Base-by-base conservation (phyloP, 2,329 filamentous ascomycete species). In the Monilinia vaccinii-corymbosi region DNA sequence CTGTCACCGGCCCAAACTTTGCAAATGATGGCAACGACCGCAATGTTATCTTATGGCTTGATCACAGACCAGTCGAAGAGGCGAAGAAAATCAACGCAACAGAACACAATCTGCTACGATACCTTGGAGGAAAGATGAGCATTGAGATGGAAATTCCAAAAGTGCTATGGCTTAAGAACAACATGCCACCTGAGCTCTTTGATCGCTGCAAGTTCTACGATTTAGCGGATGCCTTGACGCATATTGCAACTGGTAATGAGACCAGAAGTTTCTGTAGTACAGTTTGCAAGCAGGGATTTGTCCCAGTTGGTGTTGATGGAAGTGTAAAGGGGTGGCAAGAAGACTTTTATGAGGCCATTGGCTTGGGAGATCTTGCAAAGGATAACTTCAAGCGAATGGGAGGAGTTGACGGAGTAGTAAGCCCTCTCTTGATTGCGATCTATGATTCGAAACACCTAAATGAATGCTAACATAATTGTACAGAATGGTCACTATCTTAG, bases 101-200 rank as follows among this genome's bases (percentile, higher is more conserved):
- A 3, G 81, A 86, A 57, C 94, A 99, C 78, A 94, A 95, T 74
- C 79, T 99, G 58, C 83, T 99, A 61, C 88, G 91, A 70, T 99
- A 99, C 72, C 94, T 99, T 21, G 94, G 94, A 67, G 94, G 94
- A 64, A 93, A 88, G 73, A 99, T 99, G 94, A 96, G 91, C 73
- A 93, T 97, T 66, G 94, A 99, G 79, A 99, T 99, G 94, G 94
- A 99, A 74, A 95, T 99, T 60, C 94, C 94, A 65, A 99, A 99
- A 77, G 90, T 97, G 1, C 80, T 97, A 61, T 99, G 94, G 94
- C 81, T 99, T 71, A 97, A 97, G 81, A 96, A 96, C 75, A 84
- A 97, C 76, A 97, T 99, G 94, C 88, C 94, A 2, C 81, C 88
- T 59, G 89, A 96, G 69, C 79, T 94, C 18, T 99, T 97, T 70